These are phyloP conservation scores for Monosporascus sp. DNA, from an alignment of 2,329 filamentous ascomycete species.

Conservation along the genomic window DNA sequence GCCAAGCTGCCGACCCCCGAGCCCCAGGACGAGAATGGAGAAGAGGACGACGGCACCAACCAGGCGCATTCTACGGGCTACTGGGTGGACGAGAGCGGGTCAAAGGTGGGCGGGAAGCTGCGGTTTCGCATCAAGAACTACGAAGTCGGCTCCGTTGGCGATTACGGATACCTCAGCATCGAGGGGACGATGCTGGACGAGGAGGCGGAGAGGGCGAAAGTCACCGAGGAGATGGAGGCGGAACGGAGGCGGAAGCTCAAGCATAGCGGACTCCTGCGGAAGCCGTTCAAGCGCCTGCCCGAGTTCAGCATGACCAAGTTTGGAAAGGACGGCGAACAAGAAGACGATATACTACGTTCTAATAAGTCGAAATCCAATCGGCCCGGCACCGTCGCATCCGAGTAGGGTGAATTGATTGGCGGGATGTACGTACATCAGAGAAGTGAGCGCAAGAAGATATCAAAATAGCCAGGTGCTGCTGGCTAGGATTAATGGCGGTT, in stretches of 20 bases:
- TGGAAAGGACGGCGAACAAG: conserved; percentile 39
- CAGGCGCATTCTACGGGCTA: conserved; percentile 58
- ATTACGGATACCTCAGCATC: conserved; percentile 76
- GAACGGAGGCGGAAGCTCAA: conserved; percentile 31
- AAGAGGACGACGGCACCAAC: conserved; percentile 41
- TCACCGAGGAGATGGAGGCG: conserved; percentile 46
- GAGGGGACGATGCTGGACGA: conserved; percentile 79
- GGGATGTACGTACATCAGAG: no score
- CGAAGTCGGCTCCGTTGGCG: conserved; percentile 69
- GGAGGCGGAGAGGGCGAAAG: conserved; percentile 58
- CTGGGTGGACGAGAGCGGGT: conserved; percentile 69
- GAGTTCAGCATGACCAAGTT: conserved; percentile 56
- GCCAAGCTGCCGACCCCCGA: conserved; percentile 32
- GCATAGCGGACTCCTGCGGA: conserved; percentile 27
- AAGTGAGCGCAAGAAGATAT: no score
- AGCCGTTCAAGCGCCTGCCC: conserved; percentile 30
- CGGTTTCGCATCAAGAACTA: conserved; percentile 80
- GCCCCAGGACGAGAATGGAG: conserved; percentile 22
- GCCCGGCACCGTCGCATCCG: conserved; percentile 15
- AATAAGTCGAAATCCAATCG: conserved; percentile 30
- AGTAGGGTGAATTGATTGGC: conserved; percentile 2
- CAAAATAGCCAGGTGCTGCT: no score
- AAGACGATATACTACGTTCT: conserved; percentile 29
- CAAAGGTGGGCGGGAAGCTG: conserved; percentile 64
- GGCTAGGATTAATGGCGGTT: no score